Evolutionary conservation across 148 eudicot genomes (phyloP).

Genomic region (Amaranthus hypochondriacus): DNA sequence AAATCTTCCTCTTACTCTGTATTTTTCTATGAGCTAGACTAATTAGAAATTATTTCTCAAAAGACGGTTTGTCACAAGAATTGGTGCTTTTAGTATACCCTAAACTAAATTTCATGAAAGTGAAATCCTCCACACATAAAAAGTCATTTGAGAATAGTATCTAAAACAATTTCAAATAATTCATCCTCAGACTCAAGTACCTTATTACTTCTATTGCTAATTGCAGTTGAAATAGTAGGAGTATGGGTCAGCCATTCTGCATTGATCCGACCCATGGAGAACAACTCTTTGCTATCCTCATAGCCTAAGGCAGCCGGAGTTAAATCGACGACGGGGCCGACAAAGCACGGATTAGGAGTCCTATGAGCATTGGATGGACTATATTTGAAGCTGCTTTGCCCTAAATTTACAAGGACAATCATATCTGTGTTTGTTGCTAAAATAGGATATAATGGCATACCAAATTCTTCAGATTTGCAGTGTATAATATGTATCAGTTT

Average conservation of each 20-base stretch:
- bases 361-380: slow-evolving; percentile 53
- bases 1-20: too few species aligned
- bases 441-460: slow-evolving; percentile 65
- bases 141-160: neutral
- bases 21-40: too few species aligned
- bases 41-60: too few species aligned
- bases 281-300: slow-evolving; percentile 82
- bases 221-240: slow-evolving; percentile 23
- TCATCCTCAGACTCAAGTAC: slow-evolving; percentile 60
- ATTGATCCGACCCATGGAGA: slow-evolving; percentile 83
- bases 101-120: too few species aligned
- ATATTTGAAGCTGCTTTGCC: slow-evolving; percentile 63
- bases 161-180: slow-evolving; percentile 74
- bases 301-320: slow-evolving; percentile 35
- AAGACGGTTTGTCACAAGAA: too few species aligned
- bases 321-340: slow-evolving; percentile 35
- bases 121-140: too few species aligned
- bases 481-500: slow-evolving; percentile 51
- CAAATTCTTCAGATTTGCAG: slow-evolving; percentile 70
- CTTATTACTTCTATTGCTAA: slow-evolving; percentile 28
- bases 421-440: slow-evolving; percentile 55
- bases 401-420: slow-evolving; percentile 56
- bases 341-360: slow-evolving; percentile 82
- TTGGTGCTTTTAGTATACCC: too few species aligned
- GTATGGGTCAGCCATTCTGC: slow-evolving; percentile 49